A percentile compares a stretch with the other conserved stretches of the same genome.
phyloP scores from a whole-genome alignment of 176 grass and related monocot species.

The Miscanthus lutarioriparius region DNA sequence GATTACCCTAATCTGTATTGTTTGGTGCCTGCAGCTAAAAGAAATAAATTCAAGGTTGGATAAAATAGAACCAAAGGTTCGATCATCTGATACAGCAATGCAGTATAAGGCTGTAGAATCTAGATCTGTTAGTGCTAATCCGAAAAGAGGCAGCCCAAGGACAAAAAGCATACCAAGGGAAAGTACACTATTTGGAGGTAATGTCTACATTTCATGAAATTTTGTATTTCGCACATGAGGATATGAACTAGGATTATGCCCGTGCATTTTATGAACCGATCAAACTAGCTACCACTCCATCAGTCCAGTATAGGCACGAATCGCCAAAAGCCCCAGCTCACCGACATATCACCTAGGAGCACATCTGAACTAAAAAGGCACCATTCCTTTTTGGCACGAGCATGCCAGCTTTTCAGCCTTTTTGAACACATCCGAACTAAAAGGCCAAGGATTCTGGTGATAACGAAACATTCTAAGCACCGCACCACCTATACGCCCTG shows the following conservation, averaged over 20 bases:
- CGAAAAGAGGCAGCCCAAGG: constrained; percentile 82
- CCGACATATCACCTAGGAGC: background rate
- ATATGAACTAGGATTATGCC: background rate
- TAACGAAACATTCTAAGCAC: background rate
- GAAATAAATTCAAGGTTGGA: constrained; percentile 89
- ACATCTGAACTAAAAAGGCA: background rate
- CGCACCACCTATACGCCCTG: background rate
- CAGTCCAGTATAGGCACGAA: background rate
- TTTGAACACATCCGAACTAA: background rate
- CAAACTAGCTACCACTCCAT: background rate
- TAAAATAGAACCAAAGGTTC: constrained; percentile 80
- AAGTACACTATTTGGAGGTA: constrained; percentile 77
- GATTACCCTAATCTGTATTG: constrained; percentile 30
- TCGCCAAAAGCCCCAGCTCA: background rate
- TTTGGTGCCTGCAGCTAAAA: constrained; percentile 71
- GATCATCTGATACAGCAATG: constrained; percentile 53
- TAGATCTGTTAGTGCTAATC: constrained; percentile 71
- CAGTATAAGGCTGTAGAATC: constrained; percentile 51
- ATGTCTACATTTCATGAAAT: constrained; percentile 21
- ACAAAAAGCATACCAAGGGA: constrained; percentile 57
- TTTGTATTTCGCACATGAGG: background rate
- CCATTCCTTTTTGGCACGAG: background rate
- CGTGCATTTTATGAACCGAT: background rate
- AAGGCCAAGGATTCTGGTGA: background rate
- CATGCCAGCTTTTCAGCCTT: background rate